These are phyloP conservation scores for Articulospora tetracladia DNA, from an alignment of 495 filamentous ascomycete species.

Conservation along the genomic window DNA sequence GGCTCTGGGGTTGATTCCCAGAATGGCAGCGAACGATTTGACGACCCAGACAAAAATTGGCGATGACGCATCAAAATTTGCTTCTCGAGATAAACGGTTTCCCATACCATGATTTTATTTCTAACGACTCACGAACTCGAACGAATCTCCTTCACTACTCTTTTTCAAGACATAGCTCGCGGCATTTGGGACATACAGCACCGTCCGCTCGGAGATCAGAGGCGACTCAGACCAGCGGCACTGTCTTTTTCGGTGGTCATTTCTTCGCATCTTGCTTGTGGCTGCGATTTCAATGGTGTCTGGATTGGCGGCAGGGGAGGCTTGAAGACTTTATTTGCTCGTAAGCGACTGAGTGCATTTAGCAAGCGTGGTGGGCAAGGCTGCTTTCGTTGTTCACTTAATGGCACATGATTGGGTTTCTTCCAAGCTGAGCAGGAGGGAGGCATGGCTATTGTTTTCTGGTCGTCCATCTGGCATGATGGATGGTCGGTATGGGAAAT, in stretches of 20 bases:
- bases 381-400: slow-evolving; percentile 11
- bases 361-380: slow-evolving; percentile 27
- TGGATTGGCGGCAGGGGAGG: slow-evolving; percentile 5
- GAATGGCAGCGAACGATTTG: slow-evolving; percentile 6
- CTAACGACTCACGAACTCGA: slow-evolving; percentile 10
- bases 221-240: slow-evolving; percentile 22
- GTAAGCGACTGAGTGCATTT: slow-evolving; percentile 20
- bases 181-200: slow-evolving; percentile 22
- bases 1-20: neutral
- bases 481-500: neutral
- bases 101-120: neutral
- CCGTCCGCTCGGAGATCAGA: slow-evolving; percentile 22
- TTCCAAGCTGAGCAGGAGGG: neutral
- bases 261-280: slow-evolving; percentile 9
- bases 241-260: slow-evolving; percentile 19
- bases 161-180: slow-evolving; percentile 13
- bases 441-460: neutral
- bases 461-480: slow-evolving; percentile 13
- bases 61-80: slow-evolving; percentile 16
- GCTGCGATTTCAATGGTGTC: slow-evolving; percentile 4
- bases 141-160: slow-evolving; percentile 20
- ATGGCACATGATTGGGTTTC: slow-evolving; percentile 4
- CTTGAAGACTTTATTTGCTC: slow-evolving; percentile 19
- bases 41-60: slow-evolving; percentile 15
- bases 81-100: slow-evolving; percentile 13